phyloP scores from a whole-genome alignment of 192 early-diverging fungal species.

The Umbelopsis isabellina region DNA sequence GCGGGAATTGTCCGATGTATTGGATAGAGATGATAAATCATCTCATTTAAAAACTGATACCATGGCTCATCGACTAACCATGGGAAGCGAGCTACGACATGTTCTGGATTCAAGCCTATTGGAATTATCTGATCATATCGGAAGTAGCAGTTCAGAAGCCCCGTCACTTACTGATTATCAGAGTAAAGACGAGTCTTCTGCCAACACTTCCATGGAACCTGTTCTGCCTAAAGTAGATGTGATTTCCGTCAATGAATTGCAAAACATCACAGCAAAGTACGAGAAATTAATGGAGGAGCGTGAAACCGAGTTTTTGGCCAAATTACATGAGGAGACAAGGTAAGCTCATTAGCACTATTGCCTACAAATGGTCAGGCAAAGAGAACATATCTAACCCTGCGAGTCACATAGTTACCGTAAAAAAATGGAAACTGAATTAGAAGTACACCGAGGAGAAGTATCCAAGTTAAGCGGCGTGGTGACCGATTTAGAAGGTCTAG shows the following conservation, averaged over 20 bases:
- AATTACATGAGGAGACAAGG: background rate
- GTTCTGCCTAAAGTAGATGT: background rate
- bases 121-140: slow-evolving; percentile 10
- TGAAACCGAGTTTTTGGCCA: background rate
- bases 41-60: background rate
- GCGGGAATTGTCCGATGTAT: background rate
- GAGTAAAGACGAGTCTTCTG: background rate
- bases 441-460: background rate
- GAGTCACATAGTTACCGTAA: background rate
- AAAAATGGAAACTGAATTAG: slow-evolving; percentile 9
- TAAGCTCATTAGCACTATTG: background rate
- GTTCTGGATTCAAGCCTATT: slow-evolving; percentile 20
- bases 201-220: background rate
- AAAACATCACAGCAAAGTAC: background rate
- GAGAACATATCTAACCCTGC: no score
- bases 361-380: no score
- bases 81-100: slow-evolving; percentile 23
- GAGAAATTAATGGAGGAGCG: slow-evolving; percentile 17
- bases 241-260: slow-evolving; percentile 1
- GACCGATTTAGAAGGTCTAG: slow-evolving; percentile 5
- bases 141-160: background rate
- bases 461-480: background rate
- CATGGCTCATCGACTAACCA: slow-evolving; percentile 1
- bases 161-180: background rate
- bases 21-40: background rate